Evolutionary conservation across 1,139 yeast species (phyloP).

Genomic region (Arxiozyma heterogenica): DNA sequence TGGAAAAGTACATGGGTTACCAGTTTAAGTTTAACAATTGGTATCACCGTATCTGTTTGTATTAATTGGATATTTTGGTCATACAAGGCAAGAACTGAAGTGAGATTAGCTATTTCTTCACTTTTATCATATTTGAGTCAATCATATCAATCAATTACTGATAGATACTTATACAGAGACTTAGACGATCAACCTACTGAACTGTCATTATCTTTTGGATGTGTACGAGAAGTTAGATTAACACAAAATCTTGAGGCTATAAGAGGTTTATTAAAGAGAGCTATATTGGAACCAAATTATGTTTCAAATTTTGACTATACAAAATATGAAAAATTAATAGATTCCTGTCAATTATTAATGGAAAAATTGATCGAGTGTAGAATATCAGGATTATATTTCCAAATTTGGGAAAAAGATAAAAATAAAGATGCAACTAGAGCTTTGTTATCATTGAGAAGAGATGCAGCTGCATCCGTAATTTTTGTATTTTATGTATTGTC

Average conservation of each 20-base stretch:
- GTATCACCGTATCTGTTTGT: conserved; percentile 33
- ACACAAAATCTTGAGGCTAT: conserved; percentile 37
- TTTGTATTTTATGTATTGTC: conserved; percentile 36
- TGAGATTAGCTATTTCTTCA: conserved; percentile 35
- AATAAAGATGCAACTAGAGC: conserved; percentile 33
- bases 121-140: conserved; percentile 37
- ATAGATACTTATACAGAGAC: conserved; percentile 41
- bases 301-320: conserved; percentile 26
- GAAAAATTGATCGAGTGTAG: conserved; percentile 42
- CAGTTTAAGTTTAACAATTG: conserved; percentile 34
- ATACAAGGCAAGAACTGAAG: conserved; percentile 38
- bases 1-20: conserved; percentile 37
- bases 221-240: conserved; percentile 41
- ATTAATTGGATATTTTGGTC: conserved; percentile 44
- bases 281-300: conserved; percentile 34
- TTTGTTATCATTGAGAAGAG: conserved; percentile 38
- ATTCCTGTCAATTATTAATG: conserved; percentile 34
- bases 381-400: conserved; percentile 39
- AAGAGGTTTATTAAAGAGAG: conserved; percentile 32
- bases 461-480: conserved; percentile 40
- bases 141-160: conserved; percentile 41
- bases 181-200: conserved; percentile 39
- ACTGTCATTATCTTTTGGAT: conserved; percentile 36
- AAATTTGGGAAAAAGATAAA: conserved; percentile 37
- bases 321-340: conserved; percentile 29